phyloP scores from a whole-genome alignment of 108 stramenopile species.

The Cyclotella sp. region DNA sequence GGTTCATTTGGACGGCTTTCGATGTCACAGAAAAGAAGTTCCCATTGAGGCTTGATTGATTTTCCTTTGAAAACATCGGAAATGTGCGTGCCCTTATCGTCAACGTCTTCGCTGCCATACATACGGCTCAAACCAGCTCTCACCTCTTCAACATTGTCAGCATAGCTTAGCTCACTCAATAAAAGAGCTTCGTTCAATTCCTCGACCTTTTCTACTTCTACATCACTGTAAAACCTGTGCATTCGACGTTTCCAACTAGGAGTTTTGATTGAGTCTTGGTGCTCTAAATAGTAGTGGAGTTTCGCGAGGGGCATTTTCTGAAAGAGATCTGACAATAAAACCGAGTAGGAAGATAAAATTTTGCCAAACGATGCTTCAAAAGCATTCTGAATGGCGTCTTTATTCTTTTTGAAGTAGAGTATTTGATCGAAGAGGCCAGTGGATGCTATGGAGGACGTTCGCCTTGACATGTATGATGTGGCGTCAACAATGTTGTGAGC shows the following conservation, averaged over 20 bases:
- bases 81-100: neutral
- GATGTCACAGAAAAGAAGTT: slow-evolving; percentile 63
- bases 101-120: slow-evolving; percentile 4
- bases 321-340: slow-evolving; percentile 19
- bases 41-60: slow-evolving; percentile 45
- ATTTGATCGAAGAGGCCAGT: slow-evolving; percentile 31
- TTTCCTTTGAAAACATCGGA: slow-evolving; percentile 9
- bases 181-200: slow-evolving; percentile 71
- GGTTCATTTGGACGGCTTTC: slow-evolving; percentile 73
- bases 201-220: slow-evolving; percentile 60
- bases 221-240: slow-evolving; percentile 70
- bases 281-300: slow-evolving; percentile 74
- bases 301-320: slow-evolving; percentile 16
- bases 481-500: slow-evolving; percentile 39
- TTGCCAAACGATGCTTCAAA: slow-evolving; percentile 40
- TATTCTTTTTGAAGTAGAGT: slow-evolving; percentile 42
- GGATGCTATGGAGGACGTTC: slow-evolving; percentile 2
- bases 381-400: slow-evolving; percentile 25
- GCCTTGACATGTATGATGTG: slow-evolving; percentile 3
- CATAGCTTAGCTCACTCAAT: slow-evolving; percentile 71
- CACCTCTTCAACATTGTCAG: slow-evolving; percentile 67
- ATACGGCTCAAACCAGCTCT: slow-evolving; percentile 48
- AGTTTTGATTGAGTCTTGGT: slow-evolving; percentile 74
- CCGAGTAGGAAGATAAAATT: neutral
- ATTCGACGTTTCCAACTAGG: slow-evolving; percentile 81